Percentiles rank a stretch among this genome's conserved stretches.
Evolutionary conservation across 2,329 filamentous ascomycete species (phyloP).

Genomic region (Calonectria henricotiae): DNA sequence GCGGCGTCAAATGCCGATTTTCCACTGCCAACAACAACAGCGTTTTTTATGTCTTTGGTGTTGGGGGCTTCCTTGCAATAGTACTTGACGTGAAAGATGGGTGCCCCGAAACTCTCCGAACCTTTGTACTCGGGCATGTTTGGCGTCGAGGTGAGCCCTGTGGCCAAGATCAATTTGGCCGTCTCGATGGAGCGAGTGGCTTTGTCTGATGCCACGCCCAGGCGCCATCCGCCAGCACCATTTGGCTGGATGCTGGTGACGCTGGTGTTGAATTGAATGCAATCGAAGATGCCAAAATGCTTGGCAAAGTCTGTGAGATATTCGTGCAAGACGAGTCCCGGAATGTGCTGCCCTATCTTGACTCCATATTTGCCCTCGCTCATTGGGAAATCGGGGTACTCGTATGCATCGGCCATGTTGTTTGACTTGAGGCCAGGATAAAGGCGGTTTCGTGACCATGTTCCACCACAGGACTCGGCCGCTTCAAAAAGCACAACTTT

Average conservation of each 20-base stretch:
- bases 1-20: conserved; percentile 75
- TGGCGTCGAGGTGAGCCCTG: conserved; percentile 65
- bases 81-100: conserved; percentile 64
- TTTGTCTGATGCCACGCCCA: conserved; percentile 32
- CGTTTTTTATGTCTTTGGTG: conserved; percentile 55
- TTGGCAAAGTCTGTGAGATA: conserved; percentile 60
- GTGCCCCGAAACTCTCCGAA: conserved; percentile 56
- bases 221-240: conserved; percentile 41
- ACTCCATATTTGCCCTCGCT: conserved; percentile 49
- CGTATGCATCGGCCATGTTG: conserved; percentile 6
- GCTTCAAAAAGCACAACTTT: background rate
- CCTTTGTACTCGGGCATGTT: conserved; percentile 61
- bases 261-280: conserved; percentile 67
- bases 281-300: conserved; percentile 66
- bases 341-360: conserved; percentile 56
- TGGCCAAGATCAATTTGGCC: conserved; percentile 65
- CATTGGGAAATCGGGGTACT: conserved; percentile 1
- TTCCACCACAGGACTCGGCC: background rate
- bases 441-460: background rate
- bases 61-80: conserved; percentile 56
- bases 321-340: conserved; percentile 56
- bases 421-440: background rate
- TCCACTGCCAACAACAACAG: conserved; percentile 69
- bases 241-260: conserved; percentile 63
- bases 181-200: conserved; percentile 46